phyloP scores from a whole-genome alignment of 805 yeast genomes.

The Scheffersomyces ergatensis region DNA sequence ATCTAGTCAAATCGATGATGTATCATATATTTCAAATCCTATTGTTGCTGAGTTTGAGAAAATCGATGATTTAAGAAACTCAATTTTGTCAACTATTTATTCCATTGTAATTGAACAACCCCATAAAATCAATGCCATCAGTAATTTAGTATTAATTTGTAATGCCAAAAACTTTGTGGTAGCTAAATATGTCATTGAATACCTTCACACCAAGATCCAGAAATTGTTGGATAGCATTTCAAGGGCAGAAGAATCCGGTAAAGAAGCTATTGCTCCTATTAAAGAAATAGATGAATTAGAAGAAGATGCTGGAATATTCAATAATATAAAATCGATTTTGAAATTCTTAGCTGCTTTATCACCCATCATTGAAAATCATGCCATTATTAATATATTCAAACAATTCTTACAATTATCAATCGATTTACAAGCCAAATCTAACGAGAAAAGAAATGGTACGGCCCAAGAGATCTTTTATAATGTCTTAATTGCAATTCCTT shows the following conservation, averaged over 20 bases:
- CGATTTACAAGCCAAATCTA: constrained; percentile 42
- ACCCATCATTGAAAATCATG: constrained; percentile 54
- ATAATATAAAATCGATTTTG: constrained; percentile 64
- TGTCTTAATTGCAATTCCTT: constrained; percentile 64
- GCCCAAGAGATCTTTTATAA: constrained; percentile 70
- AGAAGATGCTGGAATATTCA: constrained; percentile 59
- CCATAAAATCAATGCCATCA: constrained; percentile 74
- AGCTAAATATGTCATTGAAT: constrained; percentile 69
- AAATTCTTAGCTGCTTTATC: constrained; percentile 68
- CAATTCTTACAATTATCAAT: constrained; percentile 56
- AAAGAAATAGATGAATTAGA: constrained; percentile 7
- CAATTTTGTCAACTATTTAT: constrained; percentile 59
- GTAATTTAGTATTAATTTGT: constrained; percentile 64
- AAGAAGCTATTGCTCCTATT: constrained; percentile 1
- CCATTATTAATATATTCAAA: constrained; percentile 41
- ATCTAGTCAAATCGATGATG: constrained; percentile 41
- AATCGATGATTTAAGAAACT: constrained; percentile 56
- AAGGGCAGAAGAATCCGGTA: constrained; percentile 5
- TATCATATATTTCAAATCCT: constrained; percentile 66
- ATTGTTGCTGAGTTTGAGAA: constrained; percentile 63
- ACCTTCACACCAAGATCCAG: constrained; percentile 63
- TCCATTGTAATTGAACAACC: constrained; percentile 87
- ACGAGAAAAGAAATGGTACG: constrained; percentile 45
- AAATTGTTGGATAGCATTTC: constrained; percentile 41
- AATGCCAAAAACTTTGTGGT: constrained; percentile 62